Evolutionary conservation across 768 basidiomycete genomes (phyloP).

Genomic region (Tylopilus subfusipes): DNA sequence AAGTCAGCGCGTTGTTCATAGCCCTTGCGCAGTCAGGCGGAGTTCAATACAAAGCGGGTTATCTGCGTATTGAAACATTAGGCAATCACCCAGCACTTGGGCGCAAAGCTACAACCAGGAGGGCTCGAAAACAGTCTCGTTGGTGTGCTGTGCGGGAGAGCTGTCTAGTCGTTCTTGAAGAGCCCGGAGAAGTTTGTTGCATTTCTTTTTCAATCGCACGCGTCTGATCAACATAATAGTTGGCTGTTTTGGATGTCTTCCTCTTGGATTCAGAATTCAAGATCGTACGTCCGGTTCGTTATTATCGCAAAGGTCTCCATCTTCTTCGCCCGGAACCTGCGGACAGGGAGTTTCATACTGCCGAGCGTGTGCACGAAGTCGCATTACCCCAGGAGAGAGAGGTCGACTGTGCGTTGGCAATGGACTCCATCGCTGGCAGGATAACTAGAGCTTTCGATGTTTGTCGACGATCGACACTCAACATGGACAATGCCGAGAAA

Average conservation of each 20-base stretch:
- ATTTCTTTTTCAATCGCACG: neutral
- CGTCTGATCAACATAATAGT: slow-evolving; percentile 37
- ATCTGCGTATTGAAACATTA: slow-evolving; percentile 55
- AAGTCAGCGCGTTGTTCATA: slow-evolving; percentile 86
- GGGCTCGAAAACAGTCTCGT: slow-evolving; percentile 58
- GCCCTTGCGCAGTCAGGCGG: slow-evolving; percentile 77
- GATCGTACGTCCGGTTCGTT: slow-evolving; percentile 86
- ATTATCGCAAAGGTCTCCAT: slow-evolving; percentile 81
- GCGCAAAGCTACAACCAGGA: slow-evolving; percentile 59
- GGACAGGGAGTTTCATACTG: slow-evolving; percentile 25
- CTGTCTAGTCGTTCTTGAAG: slow-evolving; percentile 82
- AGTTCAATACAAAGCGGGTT: slow-evolving; percentile 88
- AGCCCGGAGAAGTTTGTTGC: slow-evolving; percentile 73
- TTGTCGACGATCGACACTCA: slow-evolving; percentile 20
- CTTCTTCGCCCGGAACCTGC: slow-evolving; percentile 46
- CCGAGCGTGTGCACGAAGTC: slow-evolving; percentile 18
- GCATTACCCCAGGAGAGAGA: slow-evolving; percentile 23
- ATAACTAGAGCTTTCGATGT: slow-evolving; percentile 46
- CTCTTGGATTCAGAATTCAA: slow-evolving; percentile 84
- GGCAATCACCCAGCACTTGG: slow-evolving; percentile 57
- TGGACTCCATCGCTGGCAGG: slow-evolving; percentile 47
- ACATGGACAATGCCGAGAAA: slow-evolving; percentile 5
- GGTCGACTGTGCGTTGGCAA: slow-evolving; percentile 37
- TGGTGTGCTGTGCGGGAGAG: slow-evolving; percentile 95
- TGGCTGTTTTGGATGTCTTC: slow-evolving; percentile 92